Evolutionary conservation across 306 rosid genomes (phyloP).

Genomic region (Dalbergia cochinchinensis): DNA sequence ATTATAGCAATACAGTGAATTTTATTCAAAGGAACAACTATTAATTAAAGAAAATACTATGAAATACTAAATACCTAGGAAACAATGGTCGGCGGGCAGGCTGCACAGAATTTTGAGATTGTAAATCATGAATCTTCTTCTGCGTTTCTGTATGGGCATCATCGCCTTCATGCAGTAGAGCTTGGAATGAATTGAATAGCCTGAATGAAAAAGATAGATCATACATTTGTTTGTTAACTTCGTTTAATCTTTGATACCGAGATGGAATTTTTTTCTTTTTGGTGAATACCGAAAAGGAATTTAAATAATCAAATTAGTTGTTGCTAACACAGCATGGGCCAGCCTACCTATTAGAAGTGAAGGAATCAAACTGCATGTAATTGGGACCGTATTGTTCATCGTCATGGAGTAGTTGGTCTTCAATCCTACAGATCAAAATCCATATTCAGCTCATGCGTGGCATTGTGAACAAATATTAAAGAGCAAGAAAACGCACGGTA

Average conservation of each 20-base stretch:
- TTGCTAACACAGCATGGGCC: background rate
- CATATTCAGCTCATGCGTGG: background rate
- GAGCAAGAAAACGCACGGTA: too few species aligned
- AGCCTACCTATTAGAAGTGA: background rate
- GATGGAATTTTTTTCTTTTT: too few species aligned
- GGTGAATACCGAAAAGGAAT: too few species aligned
- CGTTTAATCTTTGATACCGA: too few species aligned
- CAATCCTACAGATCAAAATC: conserved; percentile 1
- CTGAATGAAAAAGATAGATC: background rate
- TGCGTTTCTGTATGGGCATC: background rate
- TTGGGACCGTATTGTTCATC: background rate
- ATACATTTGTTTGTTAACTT: background rate
- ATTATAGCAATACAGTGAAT: too few species aligned
- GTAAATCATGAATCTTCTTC: background rate
- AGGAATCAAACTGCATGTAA: background rate
- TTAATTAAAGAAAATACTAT: background rate
- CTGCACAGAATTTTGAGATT: background rate
- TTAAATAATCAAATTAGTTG: background rate
- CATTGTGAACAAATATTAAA: background rate
- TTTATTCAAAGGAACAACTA: background rate
- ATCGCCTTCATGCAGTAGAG: background rate
- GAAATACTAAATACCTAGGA: conserved; percentile 23
- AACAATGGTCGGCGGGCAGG: background rate
- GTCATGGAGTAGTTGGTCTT: background rate
- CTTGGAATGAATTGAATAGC: background rate